Base-by-base conservation (phyloP, 2,329 filamentous ascomycete genomes). In the Whalleya microplaca region DNA sequence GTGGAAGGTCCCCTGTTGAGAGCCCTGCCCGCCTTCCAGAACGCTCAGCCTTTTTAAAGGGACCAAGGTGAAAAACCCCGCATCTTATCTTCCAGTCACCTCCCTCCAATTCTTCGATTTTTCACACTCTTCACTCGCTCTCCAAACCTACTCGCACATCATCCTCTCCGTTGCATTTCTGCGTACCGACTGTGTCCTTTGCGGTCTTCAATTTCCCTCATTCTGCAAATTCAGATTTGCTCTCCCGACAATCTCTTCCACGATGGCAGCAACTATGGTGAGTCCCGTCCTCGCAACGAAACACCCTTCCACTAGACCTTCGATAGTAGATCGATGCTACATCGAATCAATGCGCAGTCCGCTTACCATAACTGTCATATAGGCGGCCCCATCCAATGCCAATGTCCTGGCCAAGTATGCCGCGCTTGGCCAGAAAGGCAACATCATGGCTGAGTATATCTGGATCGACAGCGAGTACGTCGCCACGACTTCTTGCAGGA, bases 391-490 rank as follows among this genome's bases (percentile, higher is more conserved):
- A 37, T 37, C 32, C 32, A 37, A 37, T 37, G 4, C 32, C 9
- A 37, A 6, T 16, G 14, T 37, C 32, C 87, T 97, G 76, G 81
- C 89, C 77, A 97, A 97, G 80, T 98, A 94, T 84, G 86, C 95
- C 79, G 82, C 83, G 72, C 90, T 98, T 71, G 89, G 92, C 76
- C 94, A 98, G 82, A 91, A 89, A 76, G 93, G 92, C 76, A 81
- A 80, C 69, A 83, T 96, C 73, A 95, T 96, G 78, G 94, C 92
- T 73, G 94, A 97, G 81, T 97, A 97, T 80, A 87, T 97, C 83
- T 97, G 94, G 94, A 89, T 97, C 75, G 93, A 97, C 73, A 83
- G 90, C 65, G 78, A 80, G 94, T 97, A 83, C 83, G 91, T 83
- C 64, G 14, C 32, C 32, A 37, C 32, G 4, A 16, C 32, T 37